Evolutionary conservation across 345 rosid genomes (phyloP).

Genomic region (Arabidopsis suecica): DNA sequence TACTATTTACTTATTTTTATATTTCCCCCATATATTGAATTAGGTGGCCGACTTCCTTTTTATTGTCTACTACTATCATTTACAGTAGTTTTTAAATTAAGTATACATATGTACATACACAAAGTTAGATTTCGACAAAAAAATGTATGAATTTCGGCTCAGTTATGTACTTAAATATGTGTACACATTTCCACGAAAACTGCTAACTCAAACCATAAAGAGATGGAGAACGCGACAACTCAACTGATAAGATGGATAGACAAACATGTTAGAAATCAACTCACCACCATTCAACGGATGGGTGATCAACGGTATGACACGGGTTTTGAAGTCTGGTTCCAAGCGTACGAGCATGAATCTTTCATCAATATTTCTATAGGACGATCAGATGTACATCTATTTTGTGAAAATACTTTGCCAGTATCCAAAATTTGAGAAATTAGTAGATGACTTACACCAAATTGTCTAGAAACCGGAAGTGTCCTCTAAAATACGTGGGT

Average conservation of each 20-base stretch:
- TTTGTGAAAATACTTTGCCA: background rate
- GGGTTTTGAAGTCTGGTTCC: no score
- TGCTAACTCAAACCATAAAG: background rate
- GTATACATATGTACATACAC: background rate
- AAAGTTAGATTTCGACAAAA: background rate
- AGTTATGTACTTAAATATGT: background rate
- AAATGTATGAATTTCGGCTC: background rate
- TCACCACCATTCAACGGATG: no score
- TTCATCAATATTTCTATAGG: background rate
- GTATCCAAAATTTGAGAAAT: background rate
- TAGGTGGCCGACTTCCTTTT: conserved; percentile 1
- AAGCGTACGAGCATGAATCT: no score
- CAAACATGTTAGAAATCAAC: no score
- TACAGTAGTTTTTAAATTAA: background rate
- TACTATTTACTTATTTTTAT: background rate
- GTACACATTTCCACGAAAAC: background rate
- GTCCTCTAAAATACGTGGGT: background rate
- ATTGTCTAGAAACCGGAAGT: background rate
- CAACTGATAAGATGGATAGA: no score
- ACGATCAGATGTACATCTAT: background rate
- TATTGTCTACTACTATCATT: background rate
- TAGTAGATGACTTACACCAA: background rate
- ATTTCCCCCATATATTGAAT: conserved; percentile 1
- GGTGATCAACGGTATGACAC: no score
- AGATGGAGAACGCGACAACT: background rate